Base-by-base conservation (phyloP, 257 asterid genomes). In the Solanum boliviense region DNA sequence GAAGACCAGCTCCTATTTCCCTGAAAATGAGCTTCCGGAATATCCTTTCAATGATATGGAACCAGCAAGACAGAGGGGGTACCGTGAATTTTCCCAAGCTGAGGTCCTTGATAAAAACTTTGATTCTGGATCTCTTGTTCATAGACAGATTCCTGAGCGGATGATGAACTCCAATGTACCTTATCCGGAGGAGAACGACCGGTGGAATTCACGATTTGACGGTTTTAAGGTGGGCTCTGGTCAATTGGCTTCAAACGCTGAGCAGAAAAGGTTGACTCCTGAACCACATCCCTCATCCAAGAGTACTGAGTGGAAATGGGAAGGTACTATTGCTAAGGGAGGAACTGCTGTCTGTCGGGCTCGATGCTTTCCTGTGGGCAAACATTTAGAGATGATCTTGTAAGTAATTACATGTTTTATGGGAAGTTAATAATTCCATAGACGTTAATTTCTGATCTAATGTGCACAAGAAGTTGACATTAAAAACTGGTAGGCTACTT, bases 361-460 rank as follows among this genome's bases (percentile, higher is more conserved):
- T 88, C 98, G 99, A 85, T 95, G 99, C 93, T 96, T 96, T 89
- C 99, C 98, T 41, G 99, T 96, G 90, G 99, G 98, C 86, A 94
- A 94, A 93, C 93, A 93, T 83, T 92, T 96, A 67, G 99, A 94
- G 74, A 91, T 95, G 93, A 86, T 86, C 87, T 90, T 96, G 99
- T 96, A 95, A 94, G 99, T 94, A 79, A 65, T 85, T 39, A 16
- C 89, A 7, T 48, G 46, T 87, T 60, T 41, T 56, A 82, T 21
- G 70, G 11, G 23, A 39, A 76, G 86, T 82, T 48, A 48, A 82
- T 82, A 5, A 10, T 48, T 48, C 41, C 29, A 10, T 48, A 31
- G 85, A 27, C 29, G 13, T 46, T 78, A 48, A 46, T 31, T 81
- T 81, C 68, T 81, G 70, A 82, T 32, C 71, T 48, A 48, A 48